These are phyloP conservation scores for Phoma sp. DNA, from an alignment of 2,329 filamentous ascomycete species.

Conservation along the genomic window DNA sequence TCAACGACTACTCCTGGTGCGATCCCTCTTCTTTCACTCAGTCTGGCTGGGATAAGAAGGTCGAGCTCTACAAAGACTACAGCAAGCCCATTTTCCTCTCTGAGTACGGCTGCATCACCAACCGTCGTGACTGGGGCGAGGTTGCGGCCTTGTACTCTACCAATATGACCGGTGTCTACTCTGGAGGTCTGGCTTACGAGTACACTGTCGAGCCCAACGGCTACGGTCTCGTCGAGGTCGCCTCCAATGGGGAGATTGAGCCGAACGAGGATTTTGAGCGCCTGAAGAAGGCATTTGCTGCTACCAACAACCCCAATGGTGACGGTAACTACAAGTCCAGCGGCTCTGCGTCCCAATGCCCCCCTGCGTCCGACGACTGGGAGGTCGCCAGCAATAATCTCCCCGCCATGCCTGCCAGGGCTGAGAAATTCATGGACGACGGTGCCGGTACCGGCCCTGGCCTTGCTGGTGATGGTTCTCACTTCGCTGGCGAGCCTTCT, in stretches of 20 bases:
- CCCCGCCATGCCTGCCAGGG: conserved; percentile 62
- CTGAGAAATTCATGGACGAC: conserved; percentile 61
- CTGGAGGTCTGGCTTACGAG: conserved; percentile 94
- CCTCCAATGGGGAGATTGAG: conserved; percentile 57
- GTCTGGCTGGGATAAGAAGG: conserved; percentile 73
- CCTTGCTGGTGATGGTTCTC: conserved; percentile 56
- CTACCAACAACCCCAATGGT: conserved; percentile 59
- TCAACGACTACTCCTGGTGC: conserved; percentile 86
- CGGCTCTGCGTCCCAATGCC: conserved; percentile 61
- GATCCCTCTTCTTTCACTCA: conserved; percentile 64
- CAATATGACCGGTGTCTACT: conserved; percentile 90
- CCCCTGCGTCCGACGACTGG: conserved; percentile 60
- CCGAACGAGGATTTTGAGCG: conserved; percentile 68
- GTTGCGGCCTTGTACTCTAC: conserved; percentile 76
- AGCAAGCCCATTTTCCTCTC: conserved; percentile 75
- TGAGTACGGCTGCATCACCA: conserved; percentile 88
- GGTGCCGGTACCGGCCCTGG: conserved; percentile 65
- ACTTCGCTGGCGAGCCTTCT: conserved; percentile 40
- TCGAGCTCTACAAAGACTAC: conserved; percentile 46
- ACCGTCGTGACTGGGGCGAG: conserved; percentile 81
- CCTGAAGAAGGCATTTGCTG: conserved; percentile 58
- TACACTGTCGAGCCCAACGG: conserved; percentile 71
- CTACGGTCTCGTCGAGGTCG: conserved; percentile 78
- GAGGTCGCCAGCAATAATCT: conserved; percentile 58
- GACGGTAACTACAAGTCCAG: conserved; percentile 64